These are phyloP conservation scores for Aspergillus spinulosporus DNA, from an alignment of 2,329 filamentous ascomycete species.

Conservation along the genomic window DNA sequence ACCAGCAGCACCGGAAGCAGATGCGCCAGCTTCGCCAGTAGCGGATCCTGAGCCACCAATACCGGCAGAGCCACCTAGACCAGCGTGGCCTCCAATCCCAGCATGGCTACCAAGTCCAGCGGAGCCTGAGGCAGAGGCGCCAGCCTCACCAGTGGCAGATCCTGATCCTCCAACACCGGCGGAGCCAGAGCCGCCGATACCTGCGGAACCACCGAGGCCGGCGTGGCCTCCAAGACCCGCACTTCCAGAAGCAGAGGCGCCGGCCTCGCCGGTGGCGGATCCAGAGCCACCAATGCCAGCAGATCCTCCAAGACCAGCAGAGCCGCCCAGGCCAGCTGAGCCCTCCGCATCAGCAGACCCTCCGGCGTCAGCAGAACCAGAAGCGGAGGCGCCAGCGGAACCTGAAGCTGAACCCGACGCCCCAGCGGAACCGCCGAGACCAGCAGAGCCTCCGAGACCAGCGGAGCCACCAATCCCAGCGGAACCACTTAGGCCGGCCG, in stretches of 20 bases:
- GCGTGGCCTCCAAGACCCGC: not conserved
- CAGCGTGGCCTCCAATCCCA: not conserved
- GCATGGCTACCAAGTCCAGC: too few relatives aligned
- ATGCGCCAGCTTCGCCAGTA: not conserved
- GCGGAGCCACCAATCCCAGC: not conserved
- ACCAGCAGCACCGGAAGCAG: not conserved
- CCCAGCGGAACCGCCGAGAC: not conserved
- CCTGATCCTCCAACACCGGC: too few relatives aligned
- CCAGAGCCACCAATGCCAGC: not conserved
- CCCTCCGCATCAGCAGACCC: not conserved
- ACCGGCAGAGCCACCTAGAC: not conserved
- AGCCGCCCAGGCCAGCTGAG: not conserved
- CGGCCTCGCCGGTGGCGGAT: too few relatives aligned
- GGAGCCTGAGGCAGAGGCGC: too few relatives aligned
- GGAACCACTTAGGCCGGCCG: not conserved
- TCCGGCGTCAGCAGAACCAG: not conserved
- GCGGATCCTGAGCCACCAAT: not conserved
- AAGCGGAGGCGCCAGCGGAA: not conserved
- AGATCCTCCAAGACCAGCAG: not conserved
- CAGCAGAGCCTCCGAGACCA: not conserved
- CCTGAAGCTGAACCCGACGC: not conserved
- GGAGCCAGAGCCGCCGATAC: not conserved
- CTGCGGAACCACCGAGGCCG: not conserved
- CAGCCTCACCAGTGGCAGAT: too few relatives aligned
- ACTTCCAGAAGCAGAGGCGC: too few relatives aligned